Base-by-base conservation (phyloP, 1,284 basidiomycete genomes). In the Cryptococcus wingfieldii region DNA sequence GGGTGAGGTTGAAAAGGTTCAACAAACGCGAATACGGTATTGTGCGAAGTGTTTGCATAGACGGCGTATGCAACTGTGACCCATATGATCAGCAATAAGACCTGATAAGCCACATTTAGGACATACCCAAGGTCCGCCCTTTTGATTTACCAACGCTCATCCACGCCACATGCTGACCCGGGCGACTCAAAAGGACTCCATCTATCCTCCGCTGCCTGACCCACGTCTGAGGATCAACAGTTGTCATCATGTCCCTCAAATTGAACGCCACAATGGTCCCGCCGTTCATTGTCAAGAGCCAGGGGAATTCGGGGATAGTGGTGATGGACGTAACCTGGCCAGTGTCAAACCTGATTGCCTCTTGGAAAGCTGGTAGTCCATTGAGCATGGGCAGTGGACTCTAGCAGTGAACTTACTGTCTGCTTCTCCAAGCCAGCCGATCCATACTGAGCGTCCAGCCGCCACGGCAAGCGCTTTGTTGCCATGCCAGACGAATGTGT, bases 201-300 rank as follows among this genome's bases (percentile, higher is more conserved):
- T 65, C 55, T 13, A 39, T 19, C 19, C 57, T 51, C 8, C 62
- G 58, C 49, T 47, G 38, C 45, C 37, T 53, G 8, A 53, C 39
- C 70, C 70, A 72, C 10, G 70, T 72, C 9, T 44, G 42, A 6
- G 67, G 63, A 31, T 67, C 66, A 16, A 60, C 63, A 8, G 68
- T 67, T 1, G 67, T 66, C 28, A 72, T 59, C 59, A 72, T 61
- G 8, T 65, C 61, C 9, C 50, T 38, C 49, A 72, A 49, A 38
- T 60, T 60, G 53, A 62, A 72, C 1, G 67, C 66, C 1, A 61
- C 10, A 5, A 72, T 41, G 1, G 38, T 37, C n/a, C 67, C 67
- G 5, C 63, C 59, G 2, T 51, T 46, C 9, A 68, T n/a, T 9
- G 69, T 61, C 23, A 72, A 48, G 3, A 70, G 42, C 68, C 66